A percentile compares a stretch with the other conserved stretches of the same genome.
These are phyloP conservation scores for Orbilia ellipsospora DNA, from an alignment of 2,329 filamentous ascomycete genomes.

Conservation along the genomic window DNA sequence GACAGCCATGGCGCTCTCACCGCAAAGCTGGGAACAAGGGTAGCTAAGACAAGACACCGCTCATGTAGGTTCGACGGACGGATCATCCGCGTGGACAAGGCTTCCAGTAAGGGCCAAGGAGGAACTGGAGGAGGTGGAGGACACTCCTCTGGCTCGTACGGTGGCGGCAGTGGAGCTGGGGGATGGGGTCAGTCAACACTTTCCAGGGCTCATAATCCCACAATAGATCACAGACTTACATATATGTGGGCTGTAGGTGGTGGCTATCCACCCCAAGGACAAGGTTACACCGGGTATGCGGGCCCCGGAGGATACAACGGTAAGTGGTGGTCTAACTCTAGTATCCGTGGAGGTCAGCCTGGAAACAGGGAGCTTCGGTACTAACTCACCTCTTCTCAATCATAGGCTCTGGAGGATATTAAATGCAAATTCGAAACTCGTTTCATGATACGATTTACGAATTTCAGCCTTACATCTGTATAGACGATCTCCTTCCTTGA, in stretches of 20 bases:
- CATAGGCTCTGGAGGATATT: slow-evolving; percentile 33
- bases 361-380: slow-evolving; percentile 13
- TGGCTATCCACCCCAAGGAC: slow-evolving; percentile 35
- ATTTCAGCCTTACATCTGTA: slow-evolving; percentile 48
- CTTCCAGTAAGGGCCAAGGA: slow-evolving; percentile 65
- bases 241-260: slow-evolving; percentile 43
- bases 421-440: slow-evolving; percentile 54
- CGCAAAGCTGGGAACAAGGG: slow-evolving; percentile 44
- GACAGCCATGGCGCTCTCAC: slow-evolving; percentile 54
- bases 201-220: slow-evolving; percentile 48
- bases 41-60: slow-evolving; percentile 57
- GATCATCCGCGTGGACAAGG: slow-evolving; percentile 77
- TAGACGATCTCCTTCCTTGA: slow-evolving; percentile 51
- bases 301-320: slow-evolving; percentile 12
- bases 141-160: slow-evolving; percentile 22
- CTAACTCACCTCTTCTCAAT: slow-evolving; percentile 39
- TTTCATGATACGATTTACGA: slow-evolving; percentile 55
- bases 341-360: slow-evolving; percentile 44
- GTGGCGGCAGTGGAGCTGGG: slow-evolving; percentile 28
- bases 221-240: slow-evolving; percentile 54
- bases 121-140: slow-evolving; percentile 29
- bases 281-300: slow-evolving; percentile 32
- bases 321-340: neutral
- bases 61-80: slow-evolving; percentile 84
- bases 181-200: slow-evolving; percentile 54